Evolutionary conservation across 176 grass and related monocot genomes (phyloP), one percentile per base, ranked within the genome.

Genomic region (Puccinellia tenuiflora): DNA sequence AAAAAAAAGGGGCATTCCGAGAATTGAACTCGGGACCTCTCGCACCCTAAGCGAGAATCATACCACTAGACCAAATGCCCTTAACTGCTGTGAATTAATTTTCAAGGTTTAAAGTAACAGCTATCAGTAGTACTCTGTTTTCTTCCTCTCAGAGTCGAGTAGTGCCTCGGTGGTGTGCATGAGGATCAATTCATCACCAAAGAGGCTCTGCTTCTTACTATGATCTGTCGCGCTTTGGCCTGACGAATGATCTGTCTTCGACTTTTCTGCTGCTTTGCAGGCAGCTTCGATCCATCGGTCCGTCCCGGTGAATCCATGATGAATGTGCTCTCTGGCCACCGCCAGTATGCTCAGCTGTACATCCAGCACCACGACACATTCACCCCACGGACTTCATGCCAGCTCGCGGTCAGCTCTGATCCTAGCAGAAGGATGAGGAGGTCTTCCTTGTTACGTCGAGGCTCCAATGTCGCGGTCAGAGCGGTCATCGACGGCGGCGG

Each of bases 1-100:
- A 20, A 0, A 24, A 38, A 38, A 22, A 0, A 0, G 93, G 87
- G 83, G 93, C 93, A 98, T 93, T 98, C 93, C 89, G 89, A 92
- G 93, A 98, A 95, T 98, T 95, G 88, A 95, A 98, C 87, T 98
- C 93, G 83, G 93, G 91, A 95, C 91, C 71, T 74, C 71, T 95
- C 83, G 89, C 93, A 95, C 91, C 90, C 90, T 95, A 98, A 95
- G 96, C 82, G 87, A 98, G 90, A 98, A 95, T 98, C 90, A 98
- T 98, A 86, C 92, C 88, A 93, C 90, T 95, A 98, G 86, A 98
- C 90, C 88, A 98, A 98, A 93, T 98, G 85, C 90, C 96, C 92
- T 47, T 22, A 0, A 1, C 26, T 39, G 35, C 2, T 1, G 12
- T 43, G 10, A n/a, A n/a, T n/a, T n/a, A n/a, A 43, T 43, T 43